Evolutionary conservation across 257 asterid species (phyloP).

Genomic region (Salvia hispanica): DNA sequence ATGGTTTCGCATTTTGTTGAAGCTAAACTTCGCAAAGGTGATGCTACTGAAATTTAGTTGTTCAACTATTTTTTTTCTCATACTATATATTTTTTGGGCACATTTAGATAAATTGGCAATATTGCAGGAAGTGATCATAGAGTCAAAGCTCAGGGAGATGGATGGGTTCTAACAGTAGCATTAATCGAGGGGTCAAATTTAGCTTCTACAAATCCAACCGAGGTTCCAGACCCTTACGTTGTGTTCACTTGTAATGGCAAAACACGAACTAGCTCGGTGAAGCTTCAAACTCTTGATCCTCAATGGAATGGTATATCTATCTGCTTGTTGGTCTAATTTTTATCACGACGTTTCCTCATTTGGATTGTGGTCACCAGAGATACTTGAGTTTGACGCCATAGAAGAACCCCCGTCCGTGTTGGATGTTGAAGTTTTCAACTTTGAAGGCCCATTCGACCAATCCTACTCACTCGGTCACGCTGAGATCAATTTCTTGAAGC

Average conservation of each 20-base stretch:
- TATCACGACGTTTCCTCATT: neutral
- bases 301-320: slow-evolving; percentile 71
- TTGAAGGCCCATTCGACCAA: slow-evolving; percentile 85
- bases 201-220: slow-evolving; percentile 51
- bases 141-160: slow-evolving; percentile 84
- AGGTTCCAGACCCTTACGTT: slow-evolving; percentile 74
- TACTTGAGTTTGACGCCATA: slow-evolving; percentile 86
- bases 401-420: slow-evolving; percentile 93
- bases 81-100: neutral
- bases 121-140: slow-evolving; percentile 80
- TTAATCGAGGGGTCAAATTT: slow-evolving; percentile 72
- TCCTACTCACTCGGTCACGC: slow-evolving; percentile 77
- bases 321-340: slow-evolving; percentile 3
- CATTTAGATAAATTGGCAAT: slow-evolving; percentile 10
- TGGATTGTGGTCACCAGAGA: slow-evolving; percentile 48
- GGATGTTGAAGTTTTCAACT: slow-evolving; percentile 81
- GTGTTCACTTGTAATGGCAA: slow-evolving; percentile 90
- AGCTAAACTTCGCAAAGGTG: slow-evolving; percentile 76
- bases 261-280: slow-evolving; percentile 90
- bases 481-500: slow-evolving; percentile 86
- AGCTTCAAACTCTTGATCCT: slow-evolving; percentile 81
- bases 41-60: slow-evolving; percentile 20
- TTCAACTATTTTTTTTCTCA: neutral
- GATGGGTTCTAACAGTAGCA: slow-evolving; percentile 92
- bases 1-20: slow-evolving; percentile 77